Evolutionary conservation across 805 yeast genomes (phyloP).

Genomic region (Zygosaccharomyces siamensis): DNA sequence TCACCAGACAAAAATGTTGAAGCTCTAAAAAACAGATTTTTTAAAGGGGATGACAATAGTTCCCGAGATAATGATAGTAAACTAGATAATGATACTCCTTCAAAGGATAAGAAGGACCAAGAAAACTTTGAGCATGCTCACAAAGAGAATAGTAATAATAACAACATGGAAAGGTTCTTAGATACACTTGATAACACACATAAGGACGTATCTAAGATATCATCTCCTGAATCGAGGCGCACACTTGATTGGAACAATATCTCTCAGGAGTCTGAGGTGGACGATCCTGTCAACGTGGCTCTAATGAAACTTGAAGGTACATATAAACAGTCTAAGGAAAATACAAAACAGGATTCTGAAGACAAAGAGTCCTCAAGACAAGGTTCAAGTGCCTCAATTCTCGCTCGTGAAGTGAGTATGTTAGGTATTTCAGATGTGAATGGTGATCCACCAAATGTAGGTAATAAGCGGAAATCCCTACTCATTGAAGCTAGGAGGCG

Average conservation of each 20-base stretch:
- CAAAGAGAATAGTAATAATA: background rate
- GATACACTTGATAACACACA: slow-evolving; percentile 3
- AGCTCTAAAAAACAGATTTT: slow-evolving; percentile 28
- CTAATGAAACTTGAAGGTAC: slow-evolving; percentile 76
- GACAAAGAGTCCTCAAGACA: slow-evolving; percentile 4
- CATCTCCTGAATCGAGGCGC: slow-evolving; percentile 8
- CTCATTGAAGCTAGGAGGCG: slow-evolving; percentile 39
- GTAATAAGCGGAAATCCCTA: slow-evolving; percentile 29
- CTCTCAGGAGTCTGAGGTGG: slow-evolving; percentile 67
- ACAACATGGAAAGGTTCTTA: background rate
- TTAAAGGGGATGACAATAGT: slow-evolving; percentile 15
- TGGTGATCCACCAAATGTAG: slow-evolving; percentile 15
- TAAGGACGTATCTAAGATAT: slow-evolving; percentile 4
- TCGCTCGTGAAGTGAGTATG: slow-evolving; percentile 20
- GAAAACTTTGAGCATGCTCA: background rate
- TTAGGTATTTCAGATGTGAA: slow-evolving; percentile 14
- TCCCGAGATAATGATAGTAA: slow-evolving; percentile 11
- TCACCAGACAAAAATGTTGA: slow-evolving; percentile 34
- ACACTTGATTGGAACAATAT: slow-evolving; percentile 76
- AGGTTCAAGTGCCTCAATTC: slow-evolving; percentile 17
- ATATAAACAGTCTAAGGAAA: slow-evolving; percentile 21
- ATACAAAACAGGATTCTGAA: slow-evolving; percentile 6
- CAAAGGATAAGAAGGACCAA: background rate
- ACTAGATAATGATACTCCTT: background rate
- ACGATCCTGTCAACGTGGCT: slow-evolving; percentile 71